phyloP scores from a whole-genome alignment of 768 basidiomycete species.

The Austroboletus eburneus region DNA sequence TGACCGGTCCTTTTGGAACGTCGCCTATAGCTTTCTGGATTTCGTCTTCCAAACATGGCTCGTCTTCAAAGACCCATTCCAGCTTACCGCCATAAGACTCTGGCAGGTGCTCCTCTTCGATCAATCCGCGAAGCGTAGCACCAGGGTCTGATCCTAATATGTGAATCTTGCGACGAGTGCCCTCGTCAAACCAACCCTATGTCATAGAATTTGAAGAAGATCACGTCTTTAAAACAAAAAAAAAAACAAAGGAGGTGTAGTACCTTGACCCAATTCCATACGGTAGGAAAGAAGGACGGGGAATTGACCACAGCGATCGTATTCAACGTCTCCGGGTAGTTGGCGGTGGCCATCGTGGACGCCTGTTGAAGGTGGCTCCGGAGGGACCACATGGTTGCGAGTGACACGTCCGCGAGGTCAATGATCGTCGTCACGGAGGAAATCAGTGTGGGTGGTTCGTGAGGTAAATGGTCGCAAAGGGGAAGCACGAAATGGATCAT shows the following conservation, averaged over 20 bases:
- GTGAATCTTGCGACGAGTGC: constrained; percentile 72
- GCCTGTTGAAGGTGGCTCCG: constrained; percentile 73
- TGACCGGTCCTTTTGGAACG: constrained; percentile 54
- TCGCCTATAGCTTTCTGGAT: constrained; percentile 41
- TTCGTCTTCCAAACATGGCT: constrained; percentile 59
- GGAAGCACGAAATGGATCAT: constrained; percentile 64
- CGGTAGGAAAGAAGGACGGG: constrained; percentile 75
- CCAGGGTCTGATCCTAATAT: constrained; percentile 63
- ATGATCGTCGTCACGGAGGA: constrained; percentile 65
- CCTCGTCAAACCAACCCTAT: constrained; percentile 77
- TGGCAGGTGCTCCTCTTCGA: constrained; percentile 52
- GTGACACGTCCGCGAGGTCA: constrained; percentile 61
- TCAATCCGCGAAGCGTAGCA: constrained; percentile 46
- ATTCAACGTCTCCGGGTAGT: constrained; percentile 77
- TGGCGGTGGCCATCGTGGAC: constrained; percentile 66
- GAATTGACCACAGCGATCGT: constrained; percentile 72
- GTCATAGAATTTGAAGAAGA: neutral
- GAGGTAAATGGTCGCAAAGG: constrained; percentile 59
- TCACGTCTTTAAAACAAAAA: neutral
- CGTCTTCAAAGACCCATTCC: constrained; percentile 65
- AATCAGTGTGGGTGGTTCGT: constrained; percentile 48
- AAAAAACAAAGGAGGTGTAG: too few relatives aligned
- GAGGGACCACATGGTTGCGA: constrained; percentile 65
- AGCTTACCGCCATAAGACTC: constrained; percentile 70
- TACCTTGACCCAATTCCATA: constrained; percentile 85